Base-by-base conservation (phyloP, 495 filamentous ascomycete species). In the Tirmania nivea region DNA sequence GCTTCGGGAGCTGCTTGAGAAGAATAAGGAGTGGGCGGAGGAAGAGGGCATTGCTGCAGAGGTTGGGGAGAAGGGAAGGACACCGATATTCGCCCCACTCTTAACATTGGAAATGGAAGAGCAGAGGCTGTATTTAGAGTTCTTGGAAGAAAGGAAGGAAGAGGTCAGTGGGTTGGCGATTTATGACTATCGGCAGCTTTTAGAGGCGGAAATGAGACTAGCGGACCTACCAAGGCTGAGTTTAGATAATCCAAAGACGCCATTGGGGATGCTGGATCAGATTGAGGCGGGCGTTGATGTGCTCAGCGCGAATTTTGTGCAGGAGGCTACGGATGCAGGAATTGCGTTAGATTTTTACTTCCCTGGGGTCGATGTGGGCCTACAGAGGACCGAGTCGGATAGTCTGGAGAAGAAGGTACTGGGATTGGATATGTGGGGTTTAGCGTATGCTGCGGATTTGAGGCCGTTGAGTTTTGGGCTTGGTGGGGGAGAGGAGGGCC, bases 341-440 rank as follows among this genome's bases (percentile, higher is more conserved):
- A 78, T 96, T 36, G 85, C 87, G 20, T 68, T 97, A 3, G 74
- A 76, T 34, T 96, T 97, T 59, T 63, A 70, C 35, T 94, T 96
- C 63, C 54, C 55, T 9, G 36, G 48, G 4, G 16, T 35, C 1
- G 51, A 53, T 20, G 8, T 25, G 5, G 53, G 52, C 20, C 10
- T 25, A 4, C 31, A n/a, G 6, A 31, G 16, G 8, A 42, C 34
- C 8, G 50, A 53, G 20, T 16, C 48, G 6, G 48, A 35, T 3
- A 39, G n/a, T 25, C n/a, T 21, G 12, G 35, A 35, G 10, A 52
- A 54, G 37, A 55, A 31, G 25, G 77, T 81, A 0, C 68, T 97
- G 1, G 92, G 78, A 7, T 68, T 80, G 48, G 79, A 96, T 61
- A 73, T 95, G 62, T 92, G 86, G 80, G 66, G 69, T 0, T 35